phyloP scores from a whole-genome alignment of 371 early-diverging fungal species.

The Parasitella parasitica region DNA sequence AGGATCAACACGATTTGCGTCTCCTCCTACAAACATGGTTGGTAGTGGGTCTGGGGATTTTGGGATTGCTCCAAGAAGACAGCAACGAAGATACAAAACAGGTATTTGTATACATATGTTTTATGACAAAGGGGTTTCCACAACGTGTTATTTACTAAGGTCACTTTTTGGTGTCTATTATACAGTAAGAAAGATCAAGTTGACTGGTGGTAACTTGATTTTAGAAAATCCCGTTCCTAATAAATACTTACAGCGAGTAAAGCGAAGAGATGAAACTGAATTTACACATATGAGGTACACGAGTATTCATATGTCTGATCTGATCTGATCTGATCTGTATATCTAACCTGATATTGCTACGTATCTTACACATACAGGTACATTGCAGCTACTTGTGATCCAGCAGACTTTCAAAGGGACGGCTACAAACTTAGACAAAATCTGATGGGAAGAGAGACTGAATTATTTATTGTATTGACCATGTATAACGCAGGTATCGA shows the following conservation, averaged over 20 bases:
- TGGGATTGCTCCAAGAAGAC: conserved; percentile 49
- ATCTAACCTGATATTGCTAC: too few species aligned
- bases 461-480: conserved; percentile 86
- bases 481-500: conserved; percentile 70
- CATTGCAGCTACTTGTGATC: conserved; percentile 82
- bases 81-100: conserved; percentile 58
- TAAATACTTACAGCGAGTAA: conserved; percentile 43
- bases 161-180: too few species aligned
- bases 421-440: conserved; percentile 85
- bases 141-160: conserved; percentile 3
- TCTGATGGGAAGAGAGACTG: conserved; percentile 73
- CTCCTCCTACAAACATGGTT: conserved; percentile 18
- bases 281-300: conserved; percentile 62
- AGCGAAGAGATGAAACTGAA: conserved; percentile 49
- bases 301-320: background rate
- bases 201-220: conserved; percentile 55
- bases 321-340: background rate
- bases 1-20: background rate
- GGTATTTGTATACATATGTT: too few species aligned
- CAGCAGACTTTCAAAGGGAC: conserved; percentile 72
- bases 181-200: conserved; percentile 25
- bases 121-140: background rate
- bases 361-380: too few species aligned
- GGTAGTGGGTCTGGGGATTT: conserved; percentile 31
- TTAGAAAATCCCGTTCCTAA: conserved; percentile 57